phyloP scores from a whole-genome alignment of 2,329 filamentous ascomycete species.

The Talaromyces atroroseus region DNA sequence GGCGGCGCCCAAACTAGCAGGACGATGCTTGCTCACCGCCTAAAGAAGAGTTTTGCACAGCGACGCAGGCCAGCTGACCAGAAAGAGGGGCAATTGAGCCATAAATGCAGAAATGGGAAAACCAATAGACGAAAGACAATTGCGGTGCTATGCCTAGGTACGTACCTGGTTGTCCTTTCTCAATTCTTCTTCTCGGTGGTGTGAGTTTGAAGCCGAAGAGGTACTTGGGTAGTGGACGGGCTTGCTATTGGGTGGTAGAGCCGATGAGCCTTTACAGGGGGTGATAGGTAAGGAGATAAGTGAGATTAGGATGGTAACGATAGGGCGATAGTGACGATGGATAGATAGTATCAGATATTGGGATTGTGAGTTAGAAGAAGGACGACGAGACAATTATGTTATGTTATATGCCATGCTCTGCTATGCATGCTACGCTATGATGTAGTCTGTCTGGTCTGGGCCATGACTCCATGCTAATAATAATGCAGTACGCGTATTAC shows the following conservation, averaged over 20 bases:
- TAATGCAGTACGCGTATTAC: neutral
- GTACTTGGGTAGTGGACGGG: neutral
- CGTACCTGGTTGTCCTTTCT: neutral
- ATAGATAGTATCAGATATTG: too few relatives aligned
- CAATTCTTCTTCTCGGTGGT: neutral
- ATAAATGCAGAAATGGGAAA: neutral
- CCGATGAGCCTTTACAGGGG: neutral
- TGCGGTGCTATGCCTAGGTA: neutral
- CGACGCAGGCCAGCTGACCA: conserved; percentile 9
- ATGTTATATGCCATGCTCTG: neutral
- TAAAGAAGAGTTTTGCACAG: conserved; percentile 6
- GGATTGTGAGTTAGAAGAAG: neutral
- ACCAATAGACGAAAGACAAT: neutral
- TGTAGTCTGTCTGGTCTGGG: neutral
- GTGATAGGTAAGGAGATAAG: too few relatives aligned
- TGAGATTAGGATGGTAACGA: too few relatives aligned
- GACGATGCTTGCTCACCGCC: conserved; percentile 9
- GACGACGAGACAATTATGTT: neutral
- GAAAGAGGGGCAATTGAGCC: neutral
- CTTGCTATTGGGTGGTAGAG: conserved; percentile 4
- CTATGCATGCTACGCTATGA: neutral
- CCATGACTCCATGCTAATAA: neutral
- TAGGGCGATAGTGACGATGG: neutral
- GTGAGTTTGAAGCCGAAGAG: neutral
- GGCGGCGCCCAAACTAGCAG: conserved; percentile 7